Conservation (phyloP, 208 protist species). For the Leishmania guyanensis region DNA sequence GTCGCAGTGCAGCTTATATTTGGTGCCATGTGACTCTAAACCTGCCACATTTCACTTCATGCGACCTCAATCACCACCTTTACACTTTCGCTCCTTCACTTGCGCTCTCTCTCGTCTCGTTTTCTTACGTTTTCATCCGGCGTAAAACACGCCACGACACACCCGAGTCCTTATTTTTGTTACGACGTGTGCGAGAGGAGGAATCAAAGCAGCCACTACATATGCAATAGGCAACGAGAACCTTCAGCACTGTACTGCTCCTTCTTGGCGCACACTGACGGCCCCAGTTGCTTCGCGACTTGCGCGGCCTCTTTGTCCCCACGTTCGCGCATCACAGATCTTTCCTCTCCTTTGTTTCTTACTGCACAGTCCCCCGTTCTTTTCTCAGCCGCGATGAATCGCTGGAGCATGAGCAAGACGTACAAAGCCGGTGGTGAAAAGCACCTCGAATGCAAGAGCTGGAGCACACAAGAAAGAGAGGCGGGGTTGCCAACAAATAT, state of each 20-base stretch:
- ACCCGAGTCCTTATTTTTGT: neutral
- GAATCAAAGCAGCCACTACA: neutral
- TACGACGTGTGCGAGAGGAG: neutral
- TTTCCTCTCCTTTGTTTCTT: neutral
- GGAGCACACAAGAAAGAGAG: neutral
- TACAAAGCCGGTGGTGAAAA: neutral
- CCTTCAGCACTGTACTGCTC: neutral
- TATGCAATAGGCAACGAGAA: neutral
- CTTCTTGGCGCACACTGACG: neutral
- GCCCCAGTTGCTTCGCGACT: neutral
- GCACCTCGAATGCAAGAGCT: neutral
- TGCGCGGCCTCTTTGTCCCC: neutral
- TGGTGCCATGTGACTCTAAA: neutral
- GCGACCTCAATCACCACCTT: neutral
- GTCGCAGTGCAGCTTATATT: neutral
- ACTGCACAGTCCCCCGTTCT: neutral
- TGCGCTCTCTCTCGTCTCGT: neutral
- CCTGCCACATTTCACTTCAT: neutral
- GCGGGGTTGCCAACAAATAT: neutral
- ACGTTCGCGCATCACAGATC: too few species aligned
- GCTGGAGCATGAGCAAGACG: neutral
- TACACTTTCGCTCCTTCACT: neutral
- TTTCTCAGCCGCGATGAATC: neutral
- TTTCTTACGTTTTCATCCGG: neutral
- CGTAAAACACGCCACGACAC: neutral